A percentile compares a stretch with the other conserved stretches of the same genome.
Conservation (phyloP, 2,329 filamentous ascomycete species). For the Xylaria multiplex region DNA sequence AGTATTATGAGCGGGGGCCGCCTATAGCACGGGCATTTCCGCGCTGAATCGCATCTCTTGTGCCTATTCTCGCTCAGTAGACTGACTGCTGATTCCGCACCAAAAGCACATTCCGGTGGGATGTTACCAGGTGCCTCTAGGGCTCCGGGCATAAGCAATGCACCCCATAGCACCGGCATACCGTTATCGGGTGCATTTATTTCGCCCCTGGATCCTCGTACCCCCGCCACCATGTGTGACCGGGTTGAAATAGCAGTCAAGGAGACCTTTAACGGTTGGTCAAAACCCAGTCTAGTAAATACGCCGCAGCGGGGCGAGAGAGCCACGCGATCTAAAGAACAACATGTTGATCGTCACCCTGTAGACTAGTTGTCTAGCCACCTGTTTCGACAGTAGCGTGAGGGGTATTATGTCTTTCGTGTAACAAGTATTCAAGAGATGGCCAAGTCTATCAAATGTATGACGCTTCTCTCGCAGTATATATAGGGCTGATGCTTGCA, state of each 20-base stretch:
- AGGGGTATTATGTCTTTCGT: conserved; percentile 28
- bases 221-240: neutral
- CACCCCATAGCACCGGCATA: conserved; percentile 5
- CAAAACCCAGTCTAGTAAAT: neutral
- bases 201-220: conserved; percentile 2
- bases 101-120: too few relatives aligned
- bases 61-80: conserved; percentile 2
- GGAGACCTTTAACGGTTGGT: neutral
- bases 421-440: neutral
- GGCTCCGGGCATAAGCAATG: neutral
- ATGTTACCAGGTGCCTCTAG: too few relatives aligned
- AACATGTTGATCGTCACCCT: conserved; percentile 24
- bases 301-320: conserved; percentile 15
- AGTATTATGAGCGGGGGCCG: conserved; percentile 4
- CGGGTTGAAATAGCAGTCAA: neutral
- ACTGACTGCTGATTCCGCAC: conserved; percentile 2
- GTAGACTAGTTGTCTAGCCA: conserved; percentile 7
- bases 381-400: conserved; percentile 20
- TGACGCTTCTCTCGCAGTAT: conserved; percentile 18
- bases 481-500: conserved; percentile 22
- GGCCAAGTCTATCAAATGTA: conserved; percentile 5
- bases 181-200: neutral
- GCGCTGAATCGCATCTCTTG: neutral
- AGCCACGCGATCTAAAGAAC: conserved; percentile 12
- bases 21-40: conserved; percentile 16